Percentiles rank a stretch among this genome's conserved stretches.
phyloP scores from a whole-genome alignment of 345 rosid species.

The Raphanus sativus region DNA sequence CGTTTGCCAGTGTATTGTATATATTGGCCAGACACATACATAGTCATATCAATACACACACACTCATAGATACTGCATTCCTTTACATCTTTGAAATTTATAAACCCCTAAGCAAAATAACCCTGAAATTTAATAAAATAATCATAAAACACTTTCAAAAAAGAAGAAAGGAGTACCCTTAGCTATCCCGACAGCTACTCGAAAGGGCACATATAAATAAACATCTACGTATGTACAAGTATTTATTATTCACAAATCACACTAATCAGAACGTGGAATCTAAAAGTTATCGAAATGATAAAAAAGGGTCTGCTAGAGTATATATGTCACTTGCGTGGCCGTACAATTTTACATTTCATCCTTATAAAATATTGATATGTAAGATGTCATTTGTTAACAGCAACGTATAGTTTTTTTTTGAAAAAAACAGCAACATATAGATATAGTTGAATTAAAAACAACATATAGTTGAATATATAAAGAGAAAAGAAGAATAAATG shows the following conservation, averaged over 20 bases:
- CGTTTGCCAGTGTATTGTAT: background rate
- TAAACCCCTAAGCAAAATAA: background rate
- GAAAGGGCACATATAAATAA: conserved; percentile 29
- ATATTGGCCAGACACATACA: background rate
- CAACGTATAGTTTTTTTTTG: too few relatives aligned
- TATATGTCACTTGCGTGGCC: conserved; percentile 25
- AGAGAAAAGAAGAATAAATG: background rate
- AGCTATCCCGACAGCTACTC: conserved; percentile 19
- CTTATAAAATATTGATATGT: background rate
- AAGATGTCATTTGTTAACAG: background rate
- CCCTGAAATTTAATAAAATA: background rate
- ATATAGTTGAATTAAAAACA: background rate
- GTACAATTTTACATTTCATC: conserved; percentile 19
- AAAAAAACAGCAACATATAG: too few relatives aligned
- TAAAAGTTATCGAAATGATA: conserved; percentile 33
- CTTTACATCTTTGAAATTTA: background rate
- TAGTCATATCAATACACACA: background rate
- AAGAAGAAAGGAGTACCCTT: conserved; percentile 28
- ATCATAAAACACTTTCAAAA: background rate
- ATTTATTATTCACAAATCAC: background rate
- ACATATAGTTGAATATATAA: background rate
- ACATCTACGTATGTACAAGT: background rate
- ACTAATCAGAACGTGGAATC: conserved; percentile 25
- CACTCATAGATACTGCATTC: background rate
- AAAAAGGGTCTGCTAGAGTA: conserved; percentile 17